phyloP scores from a whole-genome alignment of 352 stramenopile genomes.

The Ophiocytium majus region DNA sequence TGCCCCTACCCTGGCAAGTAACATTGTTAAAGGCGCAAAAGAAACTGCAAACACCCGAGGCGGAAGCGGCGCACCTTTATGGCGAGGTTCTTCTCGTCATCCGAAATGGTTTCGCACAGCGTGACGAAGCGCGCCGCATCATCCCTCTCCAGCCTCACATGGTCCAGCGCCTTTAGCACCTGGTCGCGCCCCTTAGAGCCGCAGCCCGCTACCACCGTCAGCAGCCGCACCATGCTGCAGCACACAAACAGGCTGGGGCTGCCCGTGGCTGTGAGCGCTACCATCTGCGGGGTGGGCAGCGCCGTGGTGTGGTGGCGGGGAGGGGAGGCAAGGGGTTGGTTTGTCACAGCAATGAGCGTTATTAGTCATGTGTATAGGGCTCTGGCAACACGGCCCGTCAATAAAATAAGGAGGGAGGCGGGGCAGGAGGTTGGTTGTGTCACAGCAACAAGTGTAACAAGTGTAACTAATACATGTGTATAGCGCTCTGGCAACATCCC shows the following conservation, averaged over 20 bases:
- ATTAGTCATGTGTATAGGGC: background rate
- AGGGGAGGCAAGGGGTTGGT: background rate
- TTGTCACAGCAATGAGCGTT: background rate
- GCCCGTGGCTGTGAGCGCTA: background rate
- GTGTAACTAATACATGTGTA: background rate
- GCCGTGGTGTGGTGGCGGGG: background rate
- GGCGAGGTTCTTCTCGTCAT: background rate
- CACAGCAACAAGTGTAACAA: background rate
- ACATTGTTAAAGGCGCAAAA: too few relatives aligned
- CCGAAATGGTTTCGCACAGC: background rate
- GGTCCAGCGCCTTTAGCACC: conserved; percentile 49
- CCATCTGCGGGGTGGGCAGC: background rate
- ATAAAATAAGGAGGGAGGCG: background rate
- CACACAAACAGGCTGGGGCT: conserved; percentile 23
- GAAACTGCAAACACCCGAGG: too few relatives aligned
- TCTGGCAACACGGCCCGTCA: conserved; percentile 1
- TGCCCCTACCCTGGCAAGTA: too few relatives aligned
- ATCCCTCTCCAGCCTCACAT: conserved; percentile 40
- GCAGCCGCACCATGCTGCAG: conserved; percentile 40
- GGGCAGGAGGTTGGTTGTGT: background rate
- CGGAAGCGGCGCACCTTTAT: conserved; percentile 18
- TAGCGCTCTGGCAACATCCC: too few relatives aligned
- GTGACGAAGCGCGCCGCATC: conserved; percentile 6
- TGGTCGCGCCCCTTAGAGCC: conserved; percentile 31
- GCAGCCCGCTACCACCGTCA: conserved; percentile 38